Base-by-base conservation (phyloP, 345 rosid genomes). In the Gossypium herbaceum region DNA sequence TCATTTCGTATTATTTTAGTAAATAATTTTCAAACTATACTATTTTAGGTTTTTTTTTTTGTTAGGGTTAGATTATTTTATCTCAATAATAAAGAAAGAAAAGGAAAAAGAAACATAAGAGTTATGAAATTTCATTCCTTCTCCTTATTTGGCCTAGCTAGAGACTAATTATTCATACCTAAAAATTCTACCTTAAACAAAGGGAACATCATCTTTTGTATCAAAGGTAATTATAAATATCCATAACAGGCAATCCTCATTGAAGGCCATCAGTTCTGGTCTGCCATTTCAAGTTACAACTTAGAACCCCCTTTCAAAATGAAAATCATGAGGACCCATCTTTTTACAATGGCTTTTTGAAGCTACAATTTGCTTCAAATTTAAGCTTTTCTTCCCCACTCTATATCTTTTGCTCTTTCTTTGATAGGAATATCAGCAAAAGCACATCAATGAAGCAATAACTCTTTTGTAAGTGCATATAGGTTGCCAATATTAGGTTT, bases 321-420 rank as follows among this genome's bases (percentile, higher is more conserved):
- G 20, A 29, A 64, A n/a, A 41, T n/a, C 50, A 41, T 17, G 7
- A 41, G 69, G 9, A 2, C 24, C 69, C 25, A 17, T 41, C 41
- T 13, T 19, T 41, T 41, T 10, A 17, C 25, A 41, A n/a, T 39
- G 61, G 29, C 25, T 57, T 57, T 57, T 57, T 34, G 39, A 4
- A 43, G 54, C 52, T 41, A 63, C 45, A 63, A 17, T 63, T 65
- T 65, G 69, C 50, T 65, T 67, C 27, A 67, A 22, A 67, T 34
- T 16, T 45, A 44, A 22, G 54, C 39, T 45, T 67, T 59, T 64
- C 9, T 67, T 15, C 55, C 3, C 55, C 9, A 12, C n/a, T 20
- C 55, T 45, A 9, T 1, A 20, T 45, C 24, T 45, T 44, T 45
- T 34, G 12, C 10, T 20, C 54, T 45, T 9, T 62, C 51, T 66